These are phyloP conservation scores for Umbelopsis ramanniana DNA, from an alignment of 192 early-diverging fungal species.

Conservation along the genomic window DNA sequence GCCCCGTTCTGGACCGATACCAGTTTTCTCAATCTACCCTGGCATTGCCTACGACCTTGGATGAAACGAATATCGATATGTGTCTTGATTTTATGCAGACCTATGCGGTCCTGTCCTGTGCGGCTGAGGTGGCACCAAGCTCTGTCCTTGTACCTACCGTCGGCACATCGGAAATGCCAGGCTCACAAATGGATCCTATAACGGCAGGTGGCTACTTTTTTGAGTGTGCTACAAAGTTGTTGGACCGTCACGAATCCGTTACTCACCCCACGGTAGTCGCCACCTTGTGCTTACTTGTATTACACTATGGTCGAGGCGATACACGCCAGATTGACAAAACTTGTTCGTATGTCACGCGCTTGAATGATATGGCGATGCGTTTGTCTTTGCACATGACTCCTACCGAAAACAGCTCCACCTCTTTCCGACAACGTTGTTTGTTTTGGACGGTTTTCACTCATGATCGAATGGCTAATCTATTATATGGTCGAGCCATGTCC, in stretches of 20 bases:
- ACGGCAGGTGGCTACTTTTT: conserved; percentile 20
- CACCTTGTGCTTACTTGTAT: background rate
- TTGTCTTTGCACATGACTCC: conserved; percentile 21
- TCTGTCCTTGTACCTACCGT: background rate
- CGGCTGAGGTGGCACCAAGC: conserved; percentile 4
- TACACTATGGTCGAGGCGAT: conserved; percentile 15
- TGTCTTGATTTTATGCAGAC: conserved; percentile 6
- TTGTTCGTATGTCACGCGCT: conserved; percentile 11
- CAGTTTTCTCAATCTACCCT: background rate
- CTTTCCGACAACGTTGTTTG: conserved; percentile 21
- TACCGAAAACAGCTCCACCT: conserved; percentile 19
- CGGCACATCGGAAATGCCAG: conserved; percentile 10
- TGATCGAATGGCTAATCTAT: conserved; percentile 12
- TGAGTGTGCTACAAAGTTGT: conserved; percentile 1
- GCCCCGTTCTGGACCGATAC: background rate
- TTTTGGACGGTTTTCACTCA: conserved; percentile 15
- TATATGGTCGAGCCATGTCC: conserved; percentile 1
- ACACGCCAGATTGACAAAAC: conserved; percentile 10
- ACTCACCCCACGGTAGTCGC: background rate
- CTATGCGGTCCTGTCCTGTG: background rate
- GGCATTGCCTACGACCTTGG: background rate
- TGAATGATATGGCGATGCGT: conserved; percentile 17
- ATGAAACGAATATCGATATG: conserved; percentile 12
- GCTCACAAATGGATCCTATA: conserved; percentile 12
- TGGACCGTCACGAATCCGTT: conserved; percentile 5